A percentile compares a stretch with the other conserved stretches of the same genome.
Evolutionary conservation across 2,329 filamentous ascomycete species (phyloP).

Genomic region (Penicillium freii): DNA sequence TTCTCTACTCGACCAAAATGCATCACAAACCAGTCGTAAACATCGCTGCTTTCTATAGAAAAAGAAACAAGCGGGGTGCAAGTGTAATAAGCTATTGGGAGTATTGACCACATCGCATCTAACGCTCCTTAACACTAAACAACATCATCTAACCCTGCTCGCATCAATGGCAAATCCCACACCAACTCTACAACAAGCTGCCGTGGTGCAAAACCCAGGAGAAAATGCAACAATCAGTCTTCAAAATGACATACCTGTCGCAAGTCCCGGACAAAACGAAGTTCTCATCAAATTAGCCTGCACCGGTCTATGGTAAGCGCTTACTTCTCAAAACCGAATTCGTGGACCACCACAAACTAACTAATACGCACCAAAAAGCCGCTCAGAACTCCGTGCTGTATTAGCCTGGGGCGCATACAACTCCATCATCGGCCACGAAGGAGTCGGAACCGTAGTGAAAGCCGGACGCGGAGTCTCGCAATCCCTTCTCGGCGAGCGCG

Average conservation of each 20-base stretch:
- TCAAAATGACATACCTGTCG: conserved; percentile 14
- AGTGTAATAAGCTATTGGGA: neutral
- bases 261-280: conserved; percentile 17
- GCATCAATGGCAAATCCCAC: neutral
- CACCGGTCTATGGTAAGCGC: conserved; percentile 24
- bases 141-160: neutral
- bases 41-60: neutral
- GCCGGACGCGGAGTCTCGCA: conserved; percentile 13
- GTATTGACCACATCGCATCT: neutral
- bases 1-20: neutral
- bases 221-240: conserved; percentile 13
- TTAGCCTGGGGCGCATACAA: conserved; percentile 24
- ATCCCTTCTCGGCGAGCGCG: conserved; percentile 16
- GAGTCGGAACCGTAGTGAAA: conserved; percentile 21
- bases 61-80: neutral
- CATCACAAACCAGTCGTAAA: neutral
- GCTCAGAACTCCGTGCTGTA: conserved; percentile 27
- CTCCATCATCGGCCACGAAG: conserved; percentile 30
- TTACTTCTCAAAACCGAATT: neutral
- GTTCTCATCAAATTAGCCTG: conserved; percentile 25
- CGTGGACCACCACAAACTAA: neutral
- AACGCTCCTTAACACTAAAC: neutral
- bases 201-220: conserved; percentile 20
- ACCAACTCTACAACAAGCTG: conserved; percentile 15
- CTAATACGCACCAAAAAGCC: conserved; percentile 5